A percentile compares a stretch with the other conserved stretches of the same genome.
phyloP scores from a whole-genome alignment of 2,329 filamentous ascomycete species.

The Leptographium radiaticola region DNA sequence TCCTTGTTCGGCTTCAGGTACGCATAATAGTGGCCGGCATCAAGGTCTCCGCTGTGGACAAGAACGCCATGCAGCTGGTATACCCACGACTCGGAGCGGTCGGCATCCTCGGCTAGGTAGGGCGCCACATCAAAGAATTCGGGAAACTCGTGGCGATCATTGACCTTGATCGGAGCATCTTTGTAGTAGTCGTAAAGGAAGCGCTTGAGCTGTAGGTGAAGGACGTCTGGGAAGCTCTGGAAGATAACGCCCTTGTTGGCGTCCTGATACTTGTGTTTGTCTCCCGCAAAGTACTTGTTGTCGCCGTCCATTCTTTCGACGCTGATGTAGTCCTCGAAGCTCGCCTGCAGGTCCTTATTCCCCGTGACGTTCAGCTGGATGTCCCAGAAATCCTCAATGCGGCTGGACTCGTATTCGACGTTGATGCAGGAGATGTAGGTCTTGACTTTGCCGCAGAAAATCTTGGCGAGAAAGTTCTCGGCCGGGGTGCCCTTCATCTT shows the following conservation, averaged over 20 bases:
- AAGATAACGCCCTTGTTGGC: conserved; percentile 98
- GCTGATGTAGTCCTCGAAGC: conserved; percentile 91
- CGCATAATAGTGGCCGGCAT: conserved; percentile 96
- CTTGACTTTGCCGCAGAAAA: conserved; percentile 97
- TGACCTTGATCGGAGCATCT: conserved; percentile 98
- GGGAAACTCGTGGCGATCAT: conserved; percentile 82
- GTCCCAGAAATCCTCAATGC: conserved; percentile 97
- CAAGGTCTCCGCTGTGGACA: conserved; percentile 91
- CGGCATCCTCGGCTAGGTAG: conserved; percentile 75
- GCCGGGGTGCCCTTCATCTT: conserved; percentile 95
- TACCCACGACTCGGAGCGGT: conserved; percentile 76
- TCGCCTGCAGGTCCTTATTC: conserved; percentile 85
- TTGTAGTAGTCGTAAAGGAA: conserved; percentile 96
- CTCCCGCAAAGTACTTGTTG: conserved; percentile 92
- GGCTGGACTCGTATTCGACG: conserved; percentile 91
- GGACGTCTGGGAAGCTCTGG: conserved; percentile 81
- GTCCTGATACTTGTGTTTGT: conserved; percentile 85
- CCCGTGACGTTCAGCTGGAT: conserved; percentile 93
- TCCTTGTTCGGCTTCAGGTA: conserved; percentile 90
- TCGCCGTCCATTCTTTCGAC: conserved; percentile 96
- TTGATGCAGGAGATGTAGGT: conserved; percentile 99
- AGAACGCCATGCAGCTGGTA: conserved; percentile 93
- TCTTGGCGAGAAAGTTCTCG: conserved; percentile 74
- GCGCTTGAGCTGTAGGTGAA: conserved; percentile 90
- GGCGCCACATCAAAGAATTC: conserved; percentile 73